Conservation (phyloP, 495 filamentous ascomycete species). For the Cetradonia linearis region DNA sequence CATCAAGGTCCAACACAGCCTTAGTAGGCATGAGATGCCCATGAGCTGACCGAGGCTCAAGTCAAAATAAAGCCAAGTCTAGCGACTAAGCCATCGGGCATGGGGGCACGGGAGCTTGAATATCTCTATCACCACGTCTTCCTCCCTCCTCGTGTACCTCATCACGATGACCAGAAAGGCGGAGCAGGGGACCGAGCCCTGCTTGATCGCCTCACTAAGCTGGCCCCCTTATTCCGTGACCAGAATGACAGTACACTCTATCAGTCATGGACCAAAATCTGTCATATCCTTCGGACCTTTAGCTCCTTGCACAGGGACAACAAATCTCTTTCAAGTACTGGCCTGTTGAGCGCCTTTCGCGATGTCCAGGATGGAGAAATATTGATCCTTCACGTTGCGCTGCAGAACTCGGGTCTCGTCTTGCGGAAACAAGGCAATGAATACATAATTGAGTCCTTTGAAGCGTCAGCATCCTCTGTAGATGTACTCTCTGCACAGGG, state of each 20-base stretch:
- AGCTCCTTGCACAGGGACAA: slow-evolving; percentile 3
- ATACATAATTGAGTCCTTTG: slow-evolving; percentile 46
- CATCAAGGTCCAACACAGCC: too few relatives aligned
- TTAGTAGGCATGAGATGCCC: too few relatives aligned
- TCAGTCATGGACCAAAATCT: slow-evolving; percentile 5
- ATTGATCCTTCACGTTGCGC: slow-evolving; percentile 35
- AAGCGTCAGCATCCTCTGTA: slow-evolving; percentile 42
- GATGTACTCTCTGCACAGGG: slow-evolving; percentile 34
- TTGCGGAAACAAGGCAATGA: slow-evolving; percentile 29
- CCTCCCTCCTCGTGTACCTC: slow-evolving; percentile 48
- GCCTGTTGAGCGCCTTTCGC: slow-evolving; percentile 25
- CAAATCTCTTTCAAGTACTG: slow-evolving; percentile 18
- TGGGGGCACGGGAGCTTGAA: too few relatives aligned
- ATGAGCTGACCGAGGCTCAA: too few relatives aligned
- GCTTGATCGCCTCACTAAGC: not conserved
- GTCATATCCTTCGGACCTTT: slow-evolving; percentile 4
- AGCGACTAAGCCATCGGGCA: too few relatives aligned
- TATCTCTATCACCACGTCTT: slow-evolving; percentile 59
- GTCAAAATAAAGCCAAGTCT: too few relatives aligned
- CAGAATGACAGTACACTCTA: not conserved
- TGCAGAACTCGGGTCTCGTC: slow-evolving; percentile 49
- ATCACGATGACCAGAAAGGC: slow-evolving; percentile 32
- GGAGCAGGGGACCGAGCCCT: slow-evolving; percentile 6
- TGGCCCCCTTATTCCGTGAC: not conserved
- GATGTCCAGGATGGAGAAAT: slow-evolving; percentile 8